Evolutionary conservation across 192 early-diverging fungal genomes (phyloP).

Genomic region (Dissophora ornata): DNA sequence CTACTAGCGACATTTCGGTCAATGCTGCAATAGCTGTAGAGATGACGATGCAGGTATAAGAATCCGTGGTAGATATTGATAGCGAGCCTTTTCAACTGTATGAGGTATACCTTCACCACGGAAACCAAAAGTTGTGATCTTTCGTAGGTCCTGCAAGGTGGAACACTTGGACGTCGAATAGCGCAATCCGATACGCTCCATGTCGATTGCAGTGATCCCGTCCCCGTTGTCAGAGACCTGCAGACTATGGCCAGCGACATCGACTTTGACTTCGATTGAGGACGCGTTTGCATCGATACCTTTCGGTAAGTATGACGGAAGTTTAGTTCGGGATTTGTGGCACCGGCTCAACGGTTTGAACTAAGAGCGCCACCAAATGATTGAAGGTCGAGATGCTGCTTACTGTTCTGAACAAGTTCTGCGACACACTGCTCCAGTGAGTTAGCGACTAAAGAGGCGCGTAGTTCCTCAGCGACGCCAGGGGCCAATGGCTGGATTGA

Average conservation of each 20-base stretch:
- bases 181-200: conserved; percentile 61
- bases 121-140: conserved; percentile 68
- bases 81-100: neutral
- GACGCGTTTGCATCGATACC: conserved; percentile 69
- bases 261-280: conserved; percentile 59
- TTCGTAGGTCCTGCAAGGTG: conserved; percentile 51
- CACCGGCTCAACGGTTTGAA: too few relatives aligned
- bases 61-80: neutral
- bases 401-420: conserved; percentile 74
- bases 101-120: conserved; percentile 72
- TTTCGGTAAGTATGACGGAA: conserved; percentile 12
- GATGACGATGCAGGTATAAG: too few relatives aligned
- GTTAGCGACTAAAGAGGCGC: conserved; percentile 46
- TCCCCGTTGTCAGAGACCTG: conserved; percentile 72
- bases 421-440: conserved; percentile 64
- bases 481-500: conserved; percentile 45
- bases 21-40: conserved; percentile 23
- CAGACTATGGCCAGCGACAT: conserved; percentile 57
- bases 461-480: conserved; percentile 41
- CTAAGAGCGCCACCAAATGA: too few relatives aligned
- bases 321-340: too few relatives aligned
- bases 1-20: conserved; percentile 39
- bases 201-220: conserved; percentile 63
- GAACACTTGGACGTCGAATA: conserved; percentile 71
- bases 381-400: neutral